Evolutionary conservation across 2,329 filamentous ascomycete genomes (phyloP).

Genomic region (Venturia asperata): DNA sequence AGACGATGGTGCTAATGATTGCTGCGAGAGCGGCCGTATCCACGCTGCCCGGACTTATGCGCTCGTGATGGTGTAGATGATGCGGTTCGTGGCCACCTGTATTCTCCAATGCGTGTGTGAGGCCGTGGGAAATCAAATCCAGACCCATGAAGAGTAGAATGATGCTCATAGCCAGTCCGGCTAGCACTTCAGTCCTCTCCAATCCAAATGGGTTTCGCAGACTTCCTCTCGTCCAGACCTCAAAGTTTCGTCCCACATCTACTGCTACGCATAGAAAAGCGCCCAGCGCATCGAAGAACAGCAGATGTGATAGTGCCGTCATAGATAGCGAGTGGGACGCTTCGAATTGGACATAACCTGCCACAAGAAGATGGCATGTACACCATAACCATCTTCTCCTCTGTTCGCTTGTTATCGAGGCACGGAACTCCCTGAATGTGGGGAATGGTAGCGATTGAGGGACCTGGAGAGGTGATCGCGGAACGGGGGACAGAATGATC

Average conservation of each 20-base stretch:
- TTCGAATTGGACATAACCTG: slow-evolving; percentile 76
- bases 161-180: slow-evolving; percentile 92
- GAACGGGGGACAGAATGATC: slow-evolving; percentile 89
- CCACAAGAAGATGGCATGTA: slow-evolving; percentile 75
- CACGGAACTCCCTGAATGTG: slow-evolving; percentile 78
- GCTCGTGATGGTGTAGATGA: slow-evolving; percentile 43
- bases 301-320: slow-evolving; percentile 84
- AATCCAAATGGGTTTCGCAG: slow-evolving; percentile 90
- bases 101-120: slow-evolving; percentile 87
- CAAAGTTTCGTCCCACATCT: slow-evolving; percentile 91
- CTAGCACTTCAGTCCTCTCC: slow-evolving; percentile 85
- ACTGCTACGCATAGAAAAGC: slow-evolving; percentile 87
- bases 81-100: slow-evolving; percentile 64
- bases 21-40: slow-evolving; percentile 76
- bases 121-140: slow-evolving; percentile 86
- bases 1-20: slow-evolving; percentile 74
- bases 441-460: slow-evolving; percentile 89
- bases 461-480: slow-evolving; percentile 77
- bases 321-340: slow-evolving; percentile 81
- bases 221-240: slow-evolving; percentile 90
- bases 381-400: slow-evolving; percentile 81
- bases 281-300: slow-evolving; percentile 91
- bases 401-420: slow-evolving; percentile 84
- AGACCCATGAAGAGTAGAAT: slow-evolving; percentile 96
- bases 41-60: slow-evolving; percentile 37